Conservation (phyloP, 1,284 basidiomycete species). For the Testicularia cyperi region DNA sequence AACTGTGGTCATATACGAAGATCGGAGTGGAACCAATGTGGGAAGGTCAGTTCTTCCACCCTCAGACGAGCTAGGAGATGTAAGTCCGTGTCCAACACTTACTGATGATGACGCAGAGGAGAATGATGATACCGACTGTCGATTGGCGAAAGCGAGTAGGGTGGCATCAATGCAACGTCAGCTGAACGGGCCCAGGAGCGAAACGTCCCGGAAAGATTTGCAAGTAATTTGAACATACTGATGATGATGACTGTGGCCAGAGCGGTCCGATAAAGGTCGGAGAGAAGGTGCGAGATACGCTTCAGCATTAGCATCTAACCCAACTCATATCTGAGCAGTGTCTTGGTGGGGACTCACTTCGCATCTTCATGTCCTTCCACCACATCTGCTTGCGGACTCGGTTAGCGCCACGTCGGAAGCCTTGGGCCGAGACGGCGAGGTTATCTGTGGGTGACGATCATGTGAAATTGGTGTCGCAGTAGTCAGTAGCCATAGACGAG, state of each 20-base stretch:
- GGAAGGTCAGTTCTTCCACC: background rate
- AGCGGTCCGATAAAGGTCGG: no score
- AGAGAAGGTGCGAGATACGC: no score
- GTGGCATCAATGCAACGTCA: no score
- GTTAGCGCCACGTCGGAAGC: constrained; percentile 95
- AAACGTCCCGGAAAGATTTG: no score
- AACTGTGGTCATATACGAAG: constrained; percentile 12
- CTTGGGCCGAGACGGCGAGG: constrained; percentile 96
- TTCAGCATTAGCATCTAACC: background rate
- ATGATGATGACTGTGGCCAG: constrained; percentile 32
- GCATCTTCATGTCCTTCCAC: constrained; percentile 57
- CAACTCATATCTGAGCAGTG: no score
- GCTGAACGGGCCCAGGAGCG: no score
- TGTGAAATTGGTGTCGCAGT: no score
- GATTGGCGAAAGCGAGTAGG: no score
- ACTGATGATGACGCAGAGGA: constrained; percentile 59
- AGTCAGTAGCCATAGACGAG: no score
- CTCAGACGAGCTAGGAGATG: background rate
- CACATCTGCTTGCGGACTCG: constrained; percentile 91
- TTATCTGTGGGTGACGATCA: no score
- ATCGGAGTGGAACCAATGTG: background rate
- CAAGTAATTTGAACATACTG: no score
- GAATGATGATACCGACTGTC: constrained; percentile 55
- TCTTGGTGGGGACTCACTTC: constrained; percentile 35
- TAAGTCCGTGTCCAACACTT: constrained; percentile 9